phyloP scores from a whole-genome alignment of 2,329 filamentous ascomycete species.

The Pseudogymnoascus sp. region DNA sequence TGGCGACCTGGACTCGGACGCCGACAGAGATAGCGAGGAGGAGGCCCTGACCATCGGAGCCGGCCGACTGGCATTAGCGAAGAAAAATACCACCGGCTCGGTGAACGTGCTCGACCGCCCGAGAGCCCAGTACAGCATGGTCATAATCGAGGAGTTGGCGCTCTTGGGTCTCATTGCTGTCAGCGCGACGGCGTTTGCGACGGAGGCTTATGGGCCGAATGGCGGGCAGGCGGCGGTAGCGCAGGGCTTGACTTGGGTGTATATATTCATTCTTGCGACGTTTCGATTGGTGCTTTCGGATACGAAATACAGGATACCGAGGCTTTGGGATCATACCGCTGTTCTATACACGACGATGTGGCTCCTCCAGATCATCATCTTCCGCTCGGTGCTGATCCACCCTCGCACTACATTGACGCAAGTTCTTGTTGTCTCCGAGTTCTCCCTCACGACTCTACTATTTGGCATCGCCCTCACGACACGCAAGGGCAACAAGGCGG shows the following conservation, averaged over 20 bases:
- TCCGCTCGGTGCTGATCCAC: slow-evolving; percentile 79
- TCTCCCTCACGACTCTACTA: slow-evolving; percentile 64
- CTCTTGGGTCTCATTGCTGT: slow-evolving; percentile 63
- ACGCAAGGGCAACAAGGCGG: slow-evolving; percentile 83
- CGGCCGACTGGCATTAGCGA: slow-evolving; percentile 48
- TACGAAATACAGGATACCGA: slow-evolving; percentile 58
- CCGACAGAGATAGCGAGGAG: slow-evolving; percentile 33
- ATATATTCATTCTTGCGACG: slow-evolving; percentile 65
- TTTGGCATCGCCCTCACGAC: slow-evolving; percentile 70
- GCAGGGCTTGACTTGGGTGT: slow-evolving; percentile 69
- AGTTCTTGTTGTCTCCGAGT: slow-evolving; percentile 62
- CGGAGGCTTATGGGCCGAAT: slow-evolving; percentile 48
- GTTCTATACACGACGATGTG: slow-evolving; percentile 75
- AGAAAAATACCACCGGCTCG: slow-evolving; percentile 54
- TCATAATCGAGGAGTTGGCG: slow-evolving; percentile 66
- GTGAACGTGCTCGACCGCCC: slow-evolving; percentile 69
- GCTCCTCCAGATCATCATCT: slow-evolving; percentile 65
- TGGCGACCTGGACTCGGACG: slow-evolving; percentile 46
- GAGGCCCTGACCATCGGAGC: slow-evolving; percentile 47
- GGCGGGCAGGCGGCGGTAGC: slow-evolving; percentile 54
- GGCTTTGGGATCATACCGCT: slow-evolving; percentile 89
- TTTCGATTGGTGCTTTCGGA: slow-evolving; percentile 61
- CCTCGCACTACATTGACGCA: slow-evolving; percentile 55
- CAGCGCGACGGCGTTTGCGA: slow-evolving; percentile 56
- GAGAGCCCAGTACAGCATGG: slow-evolving; percentile 59